Evolutionary conservation across 306 rosid genomes (phyloP).

Genomic region (Fragaria vesca): DNA sequence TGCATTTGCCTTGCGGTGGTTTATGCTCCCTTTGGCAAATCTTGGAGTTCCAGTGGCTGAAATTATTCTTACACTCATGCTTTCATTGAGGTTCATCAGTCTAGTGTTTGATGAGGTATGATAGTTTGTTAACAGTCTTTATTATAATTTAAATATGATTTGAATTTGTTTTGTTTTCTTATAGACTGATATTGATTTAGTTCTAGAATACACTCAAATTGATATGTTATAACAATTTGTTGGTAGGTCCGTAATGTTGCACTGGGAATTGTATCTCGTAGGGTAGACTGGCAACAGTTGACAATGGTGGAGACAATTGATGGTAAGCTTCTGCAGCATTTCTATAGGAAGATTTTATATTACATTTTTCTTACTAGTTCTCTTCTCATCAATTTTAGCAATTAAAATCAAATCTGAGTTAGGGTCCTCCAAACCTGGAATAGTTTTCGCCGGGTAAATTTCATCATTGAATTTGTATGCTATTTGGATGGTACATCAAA

Average conservation of each 20-base stretch:
- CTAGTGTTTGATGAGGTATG: constrained; percentile 95
- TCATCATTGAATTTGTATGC: neutral
- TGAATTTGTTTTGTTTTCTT: neutral
- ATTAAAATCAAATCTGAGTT: neutral
- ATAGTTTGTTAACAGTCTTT: constrained; percentile 14
- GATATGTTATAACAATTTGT: constrained; percentile 9
- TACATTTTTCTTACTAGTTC: neutral
- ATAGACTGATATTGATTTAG: neutral
- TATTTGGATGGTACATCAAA: neutral
- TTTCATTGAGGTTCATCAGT: constrained; percentile 83
- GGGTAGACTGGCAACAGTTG: constrained; percentile 80
- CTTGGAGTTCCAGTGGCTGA: constrained; percentile 92
- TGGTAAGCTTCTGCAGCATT: constrained; percentile 44
- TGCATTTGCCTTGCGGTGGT: constrained; percentile 88
- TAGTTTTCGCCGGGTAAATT: neutral
- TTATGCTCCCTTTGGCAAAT: constrained; percentile 75
- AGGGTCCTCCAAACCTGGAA: neutral
- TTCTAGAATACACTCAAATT: neutral
- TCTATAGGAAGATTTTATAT: neutral
- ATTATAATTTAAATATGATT: neutral
- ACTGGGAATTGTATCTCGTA: constrained; percentile 83
- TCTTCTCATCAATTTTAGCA: constrained; percentile 4
- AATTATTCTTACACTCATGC: constrained; percentile 82
- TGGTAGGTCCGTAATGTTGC: constrained; percentile 91
- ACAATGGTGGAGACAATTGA: constrained; percentile 77